Evolutionary conservation across 176 grass and related monocot species (phyloP), one percentile per base, ranked within the genome.

Genomic region (Oryza punctata): DNA sequence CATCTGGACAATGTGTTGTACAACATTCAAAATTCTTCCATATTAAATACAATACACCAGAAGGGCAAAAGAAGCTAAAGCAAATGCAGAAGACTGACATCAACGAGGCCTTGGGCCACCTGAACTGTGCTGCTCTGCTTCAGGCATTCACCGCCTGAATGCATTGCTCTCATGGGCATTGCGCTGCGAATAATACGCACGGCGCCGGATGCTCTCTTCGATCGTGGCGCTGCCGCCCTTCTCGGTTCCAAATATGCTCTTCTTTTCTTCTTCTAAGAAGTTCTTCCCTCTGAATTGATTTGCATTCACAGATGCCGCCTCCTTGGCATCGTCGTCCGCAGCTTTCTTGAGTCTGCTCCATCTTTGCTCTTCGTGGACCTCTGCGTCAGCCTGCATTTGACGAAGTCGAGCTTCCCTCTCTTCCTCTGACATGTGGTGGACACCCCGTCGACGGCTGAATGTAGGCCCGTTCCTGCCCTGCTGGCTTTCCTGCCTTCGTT

Each of bases 331-430:
- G 0, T 87, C 78, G 0, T 96, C 91, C 63, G 87, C 91, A 66
- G 93, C 93, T 90, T 87, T 99, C 87, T 99, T 99, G 47, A 96
- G 72, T 65, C 93, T 84, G 73, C 90, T 99, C 87, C 87, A 90
- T 65, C 96, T 95, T 65, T 99, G 96, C 65, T 99, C 96, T 71
- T 99, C 96, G 9, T 96, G 96, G 50, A 96, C 73, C 43, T 96
- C 96, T 7, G 87, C 96, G 15, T 99, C 93, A 21, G 78, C 61
- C 75, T 92, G 83, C 96, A 99, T 99, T 67, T 99, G 92, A 30
- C 71, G 87, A 70, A 96, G 59, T 19, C 91, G 68, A 67, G 91
- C 91, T 74, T 86, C 93, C 73, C 93, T 96, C 81, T 99, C 96
- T 85, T 99, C 91, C 84, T 93, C 93, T 0, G 93, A 87, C 89